Evolutionary conservation across 768 basidiomycete genomes (phyloP).

Genomic region (Phylloporus arenicola): DNA sequence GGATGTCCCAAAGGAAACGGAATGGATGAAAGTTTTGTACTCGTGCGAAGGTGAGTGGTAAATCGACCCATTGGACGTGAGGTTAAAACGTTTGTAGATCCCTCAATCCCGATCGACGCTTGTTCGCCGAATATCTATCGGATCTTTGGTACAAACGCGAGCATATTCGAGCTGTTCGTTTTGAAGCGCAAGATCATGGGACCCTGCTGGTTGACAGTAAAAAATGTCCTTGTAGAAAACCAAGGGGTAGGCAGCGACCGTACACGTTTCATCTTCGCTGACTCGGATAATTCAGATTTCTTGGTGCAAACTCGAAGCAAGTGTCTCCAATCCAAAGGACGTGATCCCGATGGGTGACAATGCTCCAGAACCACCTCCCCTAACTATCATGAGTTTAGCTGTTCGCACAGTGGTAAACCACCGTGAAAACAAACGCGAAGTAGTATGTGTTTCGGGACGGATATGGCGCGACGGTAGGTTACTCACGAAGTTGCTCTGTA

Average conservation of each 20-base stretch:
- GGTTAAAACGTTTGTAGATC: conserved; percentile 14
- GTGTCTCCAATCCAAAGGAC: conserved; percentile 79
- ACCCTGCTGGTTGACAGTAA: conserved; percentile 92
- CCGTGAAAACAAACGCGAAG: conserved; percentile 87
- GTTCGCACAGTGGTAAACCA: conserved; percentile 91
- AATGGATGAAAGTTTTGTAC: conserved; percentile 94
- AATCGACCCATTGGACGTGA: neutral
- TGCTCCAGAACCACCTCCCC: conserved; percentile 74
- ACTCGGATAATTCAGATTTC: conserved; percentile 57
- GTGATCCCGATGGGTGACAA: conserved; percentile 77
- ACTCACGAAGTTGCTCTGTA: neutral
- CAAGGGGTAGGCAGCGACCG: conserved; percentile 58
- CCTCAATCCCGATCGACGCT: conserved; percentile 60
- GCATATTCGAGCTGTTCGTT: conserved; percentile 87
- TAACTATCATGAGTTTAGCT: conserved; percentile 87
- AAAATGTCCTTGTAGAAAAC: conserved; percentile 65
- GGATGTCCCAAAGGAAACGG: conserved; percentile 74
- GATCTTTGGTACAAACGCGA: conserved; percentile 90
- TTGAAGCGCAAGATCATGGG: conserved; percentile 98
- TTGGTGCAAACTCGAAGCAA: conserved; percentile 94
- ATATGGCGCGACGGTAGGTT: conserved; percentile 73
- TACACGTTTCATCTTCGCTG: neutral
- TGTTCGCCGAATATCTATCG: conserved; percentile 79
- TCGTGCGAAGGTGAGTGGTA: conserved; percentile 67
- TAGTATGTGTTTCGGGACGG: conserved; percentile 79